Conservation (phyloP, 1,139 yeast genomes). For the Candida sanyaensis region DNA sequence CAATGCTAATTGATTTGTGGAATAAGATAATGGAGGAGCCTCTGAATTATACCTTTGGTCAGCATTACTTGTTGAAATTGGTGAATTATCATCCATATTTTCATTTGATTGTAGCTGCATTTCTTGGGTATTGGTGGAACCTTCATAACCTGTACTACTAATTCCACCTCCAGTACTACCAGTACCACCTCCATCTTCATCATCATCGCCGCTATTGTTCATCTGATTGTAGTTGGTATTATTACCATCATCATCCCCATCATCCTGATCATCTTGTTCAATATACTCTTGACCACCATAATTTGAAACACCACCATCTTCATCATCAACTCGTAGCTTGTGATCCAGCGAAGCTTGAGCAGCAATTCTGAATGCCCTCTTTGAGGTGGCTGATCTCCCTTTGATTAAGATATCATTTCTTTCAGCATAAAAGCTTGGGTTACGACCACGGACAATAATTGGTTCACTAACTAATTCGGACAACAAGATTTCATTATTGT, state of each 20-base stretch:
- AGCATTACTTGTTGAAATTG: conserved; percentile 8
- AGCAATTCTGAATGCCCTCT: conserved; percentile 23
- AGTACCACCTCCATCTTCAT: conserved; percentile 10
- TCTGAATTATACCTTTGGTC: conserved; percentile 4
- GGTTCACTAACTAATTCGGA: conserved; percentile 47
- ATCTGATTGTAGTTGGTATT: neutral
- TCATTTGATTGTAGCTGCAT: conserved; percentile 2
- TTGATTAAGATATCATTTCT: conserved; percentile 50
- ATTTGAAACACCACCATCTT: conserved; percentile 6
- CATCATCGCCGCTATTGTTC: conserved; percentile 9
- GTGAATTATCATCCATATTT: conserved; percentile 9
- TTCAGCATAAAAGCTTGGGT: conserved; percentile 63
- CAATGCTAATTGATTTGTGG: conserved; percentile 15
- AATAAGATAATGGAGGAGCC: conserved; percentile 14
- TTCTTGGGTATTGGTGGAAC: conserved; percentile 5
- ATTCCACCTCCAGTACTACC: conserved; percentile 11
- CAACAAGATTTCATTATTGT: conserved; percentile 34
- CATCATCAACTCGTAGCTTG: conserved; percentile 6
- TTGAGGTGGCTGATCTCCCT: conserved; percentile 24
- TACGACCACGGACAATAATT: conserved; percentile 65
- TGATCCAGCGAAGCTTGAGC: conserved; percentile 11
- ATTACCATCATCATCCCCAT: conserved; percentile 9
- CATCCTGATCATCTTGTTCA: conserved; percentile 12
- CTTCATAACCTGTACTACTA: conserved; percentile 9
- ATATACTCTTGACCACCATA: conserved; percentile 2